Conservation (phyloP, 805 yeast genomes). For the Komagataella kurtzmanii region DNA sequence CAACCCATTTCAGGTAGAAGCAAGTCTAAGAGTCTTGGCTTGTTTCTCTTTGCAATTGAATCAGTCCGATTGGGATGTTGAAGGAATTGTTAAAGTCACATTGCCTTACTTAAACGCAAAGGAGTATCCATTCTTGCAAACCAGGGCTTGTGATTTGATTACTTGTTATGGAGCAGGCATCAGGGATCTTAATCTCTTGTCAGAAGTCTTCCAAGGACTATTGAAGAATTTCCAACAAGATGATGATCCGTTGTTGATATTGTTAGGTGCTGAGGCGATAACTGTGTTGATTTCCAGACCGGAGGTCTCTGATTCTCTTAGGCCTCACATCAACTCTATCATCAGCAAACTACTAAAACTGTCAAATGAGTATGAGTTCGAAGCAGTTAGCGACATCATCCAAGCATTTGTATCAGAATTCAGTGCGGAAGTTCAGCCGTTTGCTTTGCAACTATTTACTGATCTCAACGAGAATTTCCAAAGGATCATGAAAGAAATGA, state of each 20-base stretch:
- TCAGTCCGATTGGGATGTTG: conserved; percentile 53
- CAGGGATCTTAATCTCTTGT: conserved; percentile 14
- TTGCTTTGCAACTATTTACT: conserved; percentile 55
- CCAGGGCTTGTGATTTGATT: conserved; percentile 53
- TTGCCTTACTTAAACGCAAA: conserved; percentile 44
- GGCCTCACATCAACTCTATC: conserved; percentile 52
- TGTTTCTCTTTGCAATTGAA: conserved; percentile 40
- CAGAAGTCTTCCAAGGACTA: conserved; percentile 20
- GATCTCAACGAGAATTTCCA: conserved; percentile 65
- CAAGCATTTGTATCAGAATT: conserved; percentile 87
- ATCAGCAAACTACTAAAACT: conserved; percentile 65
- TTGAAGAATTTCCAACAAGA: conserved; percentile 19
- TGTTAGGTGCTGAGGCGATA: conserved; percentile 40
- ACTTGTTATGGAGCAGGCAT: conserved; percentile 14
- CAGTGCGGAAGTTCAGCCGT: conserved; percentile 80
- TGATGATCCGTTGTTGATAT: conserved; percentile 33
- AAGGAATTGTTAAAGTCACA: conserved; percentile 25
- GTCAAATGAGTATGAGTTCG: conserved; percentile 69
- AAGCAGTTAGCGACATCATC: conserved; percentile 76
- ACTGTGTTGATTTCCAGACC: conserved; percentile 22
- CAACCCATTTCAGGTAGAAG: conserved; percentile 45
- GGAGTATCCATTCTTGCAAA: conserved; percentile 52
- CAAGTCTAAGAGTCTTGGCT: conserved; percentile 63
- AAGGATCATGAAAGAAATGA: conserved; percentile 51
- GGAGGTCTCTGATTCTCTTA: conserved; percentile 44